Evolutionary conservation across 176 grass and related monocot species (phyloP), one percentile per base, ranked within the genome.

Genomic region (Dendrocalamus sinicus): DNA sequence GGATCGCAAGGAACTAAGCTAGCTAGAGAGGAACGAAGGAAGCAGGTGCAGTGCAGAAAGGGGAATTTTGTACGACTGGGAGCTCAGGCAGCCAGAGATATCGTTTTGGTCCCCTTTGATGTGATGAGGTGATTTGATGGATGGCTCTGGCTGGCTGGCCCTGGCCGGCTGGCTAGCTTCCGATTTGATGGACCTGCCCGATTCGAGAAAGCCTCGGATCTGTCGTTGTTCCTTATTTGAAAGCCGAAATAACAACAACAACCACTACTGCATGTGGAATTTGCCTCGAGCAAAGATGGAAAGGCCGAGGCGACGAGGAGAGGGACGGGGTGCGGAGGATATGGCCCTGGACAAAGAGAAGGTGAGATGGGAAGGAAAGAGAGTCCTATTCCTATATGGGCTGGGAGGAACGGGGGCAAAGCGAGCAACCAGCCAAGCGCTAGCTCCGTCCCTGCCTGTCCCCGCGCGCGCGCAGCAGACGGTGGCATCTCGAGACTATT

Each of bases 101-200:
- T 82, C 84, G 77, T 84, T 85, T 90, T 84, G 70, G 87, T 87
- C 84, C 47, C 88, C 84, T 76, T 67, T 69, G 80, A 87, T 86
- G 88, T 80, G 91, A 91, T 90, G 94, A 81, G 75, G 80, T 84
- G 91, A 91, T 95, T 94, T 89, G 88, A 94, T 88, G 84, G 81
- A 30, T 88, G 69, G 60, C 35, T 79, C 50, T 73, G 51, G 72
- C 41, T 40, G 52, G 78, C 24, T 77, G 57, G 72, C 41, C 26
- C 24, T 77, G 57, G 72, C 41, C 26, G 51, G 72, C 41, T 40
- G 57, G 72, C 79, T 86, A 48, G 55, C 73, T 90, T 77, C 81
- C 89, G 96, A 99, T 99, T 92, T 94, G 97, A 99, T 91, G 93
- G 97, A 99, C 90, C 89, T 89, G 86, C 50, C 85, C 82, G 85